Evolutionary conservation across 768 basidiomycete genomes (phyloP), one percentile per base, ranked within the genome.

Genomic region (Psilocybe cyanescens): DNA sequence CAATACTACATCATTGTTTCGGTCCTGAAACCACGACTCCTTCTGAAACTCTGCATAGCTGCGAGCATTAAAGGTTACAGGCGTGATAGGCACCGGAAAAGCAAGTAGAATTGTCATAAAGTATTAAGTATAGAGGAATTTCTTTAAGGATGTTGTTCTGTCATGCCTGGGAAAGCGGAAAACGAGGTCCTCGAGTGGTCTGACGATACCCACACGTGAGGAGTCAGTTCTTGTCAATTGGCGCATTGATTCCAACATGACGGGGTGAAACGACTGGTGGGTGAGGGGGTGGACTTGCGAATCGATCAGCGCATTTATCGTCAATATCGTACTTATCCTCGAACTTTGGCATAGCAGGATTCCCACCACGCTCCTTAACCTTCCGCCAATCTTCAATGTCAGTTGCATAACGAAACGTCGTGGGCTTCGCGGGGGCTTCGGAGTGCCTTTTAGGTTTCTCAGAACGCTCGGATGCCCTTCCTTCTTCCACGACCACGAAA

Each of bases 401-500:
- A 60, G 41, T 30, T 44, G n/a, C 4, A n/a, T 12, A n/a, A 44
- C n/a, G 8, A 49, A 17, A 44, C 50, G 47, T n/a, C 45, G 51
- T 7, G 62, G 57, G 17, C 54, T 59, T 59, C 55, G 62, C 62
- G 55, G 60, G 55, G 63, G 53, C 66, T 55, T 68, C 66, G 29
- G 69, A 76, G 57, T 67, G 71, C 29, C 50, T 73, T 62, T 72
- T 76, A 11, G 46, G 44, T 7, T 65, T 44, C 41, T n/a, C 41
- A 44, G 41, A 44, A 44, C 9, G 70, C 65, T 84, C 83, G 14
- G 77, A 69, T 1, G 89, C n/a, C 8, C 51, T 86, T 31, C 85
- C 88, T 69, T 97, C 96, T 72, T 99, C 97, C 17, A 99, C 94
- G 17, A 99, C 93, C 47, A 99, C 97, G 66, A 99, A 99, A 5